Percentiles rank a stretch among this genome's conserved stretches.
These are phyloP conservation scores for Trichomonas gallinae DNA, from an alignment of 208 protist genomes.

Conservation along the genomic window DNA sequence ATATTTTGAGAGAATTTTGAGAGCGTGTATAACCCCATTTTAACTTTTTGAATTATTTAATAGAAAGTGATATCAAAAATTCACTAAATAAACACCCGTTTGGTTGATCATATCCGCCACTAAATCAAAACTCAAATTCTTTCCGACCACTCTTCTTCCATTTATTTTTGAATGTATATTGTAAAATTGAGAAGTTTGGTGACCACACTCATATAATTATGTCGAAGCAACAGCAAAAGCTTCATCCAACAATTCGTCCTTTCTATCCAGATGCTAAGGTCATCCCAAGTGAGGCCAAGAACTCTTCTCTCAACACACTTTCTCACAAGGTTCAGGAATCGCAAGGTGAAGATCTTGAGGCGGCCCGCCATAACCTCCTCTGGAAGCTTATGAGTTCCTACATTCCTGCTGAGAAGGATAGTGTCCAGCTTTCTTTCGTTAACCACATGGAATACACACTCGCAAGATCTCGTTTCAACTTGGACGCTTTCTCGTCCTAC, in stretches of 20 bases:
- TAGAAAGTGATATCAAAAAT: too few species aligned
- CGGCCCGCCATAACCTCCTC: not conserved
- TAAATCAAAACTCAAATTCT: too few species aligned
- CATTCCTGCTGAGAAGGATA: not conserved
- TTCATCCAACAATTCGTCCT: not conserved
- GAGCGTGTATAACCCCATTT: too few species aligned
- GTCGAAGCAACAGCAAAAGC: too few species aligned
- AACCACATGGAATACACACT: slow-evolving; percentile 44
- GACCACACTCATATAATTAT: too few species aligned
- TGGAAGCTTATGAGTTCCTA: not conserved
- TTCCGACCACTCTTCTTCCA: too few species aligned
- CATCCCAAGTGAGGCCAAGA: not conserved
- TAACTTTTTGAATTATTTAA: too few species aligned
- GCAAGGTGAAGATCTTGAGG: not conserved
- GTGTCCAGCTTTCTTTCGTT: slow-evolving; percentile 33
- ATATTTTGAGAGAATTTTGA: too few species aligned
- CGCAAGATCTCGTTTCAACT: slow-evolving; percentile 35
- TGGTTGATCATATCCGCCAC: too few species aligned
- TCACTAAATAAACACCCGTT: too few species aligned
- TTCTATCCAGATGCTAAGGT: not conserved
- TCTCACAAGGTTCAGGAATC: not conserved
- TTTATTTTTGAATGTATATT: too few species aligned
- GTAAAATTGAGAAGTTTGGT: too few species aligned
- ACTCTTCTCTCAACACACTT: not conserved
- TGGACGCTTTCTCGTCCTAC: slow-evolving; percentile 31